A percentile compares a stretch with the other conserved stretches of the same genome.
These are phyloP conservation scores for Globisporangium recalcitrans DNA, from an alignment of 352 stramenopile species.

Conservation along the genomic window DNA sequence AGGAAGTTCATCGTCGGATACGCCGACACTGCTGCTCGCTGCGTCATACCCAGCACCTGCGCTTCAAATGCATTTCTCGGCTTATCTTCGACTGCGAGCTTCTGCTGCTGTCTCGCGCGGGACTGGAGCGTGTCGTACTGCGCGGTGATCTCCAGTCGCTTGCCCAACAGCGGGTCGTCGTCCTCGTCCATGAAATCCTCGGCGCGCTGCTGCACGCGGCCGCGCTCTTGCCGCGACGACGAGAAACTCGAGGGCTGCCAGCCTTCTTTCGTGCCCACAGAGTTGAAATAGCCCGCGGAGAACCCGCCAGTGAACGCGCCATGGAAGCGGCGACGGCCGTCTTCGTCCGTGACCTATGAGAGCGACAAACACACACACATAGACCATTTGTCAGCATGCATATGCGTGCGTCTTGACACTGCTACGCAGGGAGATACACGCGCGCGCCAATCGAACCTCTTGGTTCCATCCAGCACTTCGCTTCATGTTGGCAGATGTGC, in stretches of 20 bases:
- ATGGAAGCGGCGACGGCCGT: constrained; percentile 85
- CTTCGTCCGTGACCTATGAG: constrained; percentile 56
- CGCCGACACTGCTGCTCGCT: neutral
- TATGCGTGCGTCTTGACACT: neutral
- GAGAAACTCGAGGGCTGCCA: constrained; percentile 82
- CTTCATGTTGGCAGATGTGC: constrained; percentile 30
- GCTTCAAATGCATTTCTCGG: constrained; percentile 15
- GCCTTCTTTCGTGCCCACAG: constrained; percentile 87
- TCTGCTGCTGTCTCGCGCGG: constrained; percentile 26
- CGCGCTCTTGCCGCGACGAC: constrained; percentile 58
- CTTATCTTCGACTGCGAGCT: constrained; percentile 1
- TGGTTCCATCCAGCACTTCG: constrained; percentile 43
- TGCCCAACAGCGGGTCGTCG: constrained; percentile 85
- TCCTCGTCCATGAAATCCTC: constrained; percentile 95
- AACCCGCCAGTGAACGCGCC: constrained; percentile 93
- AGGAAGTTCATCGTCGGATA: constrained; percentile 46
- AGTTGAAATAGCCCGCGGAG: constrained; percentile 92
- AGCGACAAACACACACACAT: neutral
- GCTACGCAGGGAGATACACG: neutral
- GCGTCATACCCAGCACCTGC: constrained; percentile 1
- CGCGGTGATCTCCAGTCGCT: constrained; percentile 62
- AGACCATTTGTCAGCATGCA: neutral
- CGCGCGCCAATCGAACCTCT: constrained; percentile 29
- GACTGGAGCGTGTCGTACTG: constrained; percentile 58
- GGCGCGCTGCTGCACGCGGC: constrained; percentile 43